phyloP scores from a whole-genome alignment of 305 asterid genomes.

The Fraxinus dipetala region DNA sequence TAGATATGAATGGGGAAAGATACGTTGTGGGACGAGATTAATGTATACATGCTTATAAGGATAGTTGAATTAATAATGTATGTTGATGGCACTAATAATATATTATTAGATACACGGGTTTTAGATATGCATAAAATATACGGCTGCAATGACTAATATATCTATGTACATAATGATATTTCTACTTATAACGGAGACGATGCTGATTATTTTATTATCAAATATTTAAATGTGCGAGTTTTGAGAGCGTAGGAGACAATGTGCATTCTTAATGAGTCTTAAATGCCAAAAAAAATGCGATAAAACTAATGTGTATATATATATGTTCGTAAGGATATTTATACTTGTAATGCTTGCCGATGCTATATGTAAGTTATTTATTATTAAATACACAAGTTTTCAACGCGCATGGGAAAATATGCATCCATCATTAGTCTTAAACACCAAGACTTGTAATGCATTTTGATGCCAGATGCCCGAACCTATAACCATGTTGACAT shows the following conservation, averaged over 20 bases:
- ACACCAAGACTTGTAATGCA: not conserved
- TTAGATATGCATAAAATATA: not conserved
- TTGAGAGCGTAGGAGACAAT: not conserved
- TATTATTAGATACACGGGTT: not conserved
- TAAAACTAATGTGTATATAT: not conserved
- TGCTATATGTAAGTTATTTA: not conserved
- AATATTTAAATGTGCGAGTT: too few species aligned
- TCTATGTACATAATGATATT: not conserved
- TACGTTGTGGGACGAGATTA: not conserved
- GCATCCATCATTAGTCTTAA: not conserved
- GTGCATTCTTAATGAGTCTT: not conserved
- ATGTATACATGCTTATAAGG: not conserved
- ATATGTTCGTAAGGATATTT: too few species aligned
- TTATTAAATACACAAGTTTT: not conserved
- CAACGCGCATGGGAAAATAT: not conserved
- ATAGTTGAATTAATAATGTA: not conserved
- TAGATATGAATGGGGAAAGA: not conserved
- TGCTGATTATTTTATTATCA: not conserved
- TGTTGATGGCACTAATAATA: not conserved
- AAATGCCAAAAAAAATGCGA: not conserved
- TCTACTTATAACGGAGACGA: not conserved
- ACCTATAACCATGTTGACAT: too few species aligned
- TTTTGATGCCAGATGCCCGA: not conserved
- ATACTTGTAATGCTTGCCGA: not conserved
- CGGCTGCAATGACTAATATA: not conserved